Conservation (phyloP, 768 basidiomycete genomes). For the Gautieria morchelliformis region DNA sequence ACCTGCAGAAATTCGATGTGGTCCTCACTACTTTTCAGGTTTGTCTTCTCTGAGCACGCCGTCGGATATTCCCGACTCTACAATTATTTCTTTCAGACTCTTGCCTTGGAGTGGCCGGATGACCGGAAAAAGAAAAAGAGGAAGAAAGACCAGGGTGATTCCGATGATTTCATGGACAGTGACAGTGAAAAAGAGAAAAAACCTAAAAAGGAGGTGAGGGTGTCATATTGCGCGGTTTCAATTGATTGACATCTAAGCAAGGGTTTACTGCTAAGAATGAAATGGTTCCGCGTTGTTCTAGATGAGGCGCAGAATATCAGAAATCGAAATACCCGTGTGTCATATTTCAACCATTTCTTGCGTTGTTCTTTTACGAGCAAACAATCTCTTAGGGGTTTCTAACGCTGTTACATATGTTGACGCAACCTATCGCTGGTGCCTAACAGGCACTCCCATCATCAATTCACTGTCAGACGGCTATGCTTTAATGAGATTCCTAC, state of each 20-base stretch:
- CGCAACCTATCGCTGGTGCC: conserved; percentile 51
- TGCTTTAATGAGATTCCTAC: conserved; percentile 30
- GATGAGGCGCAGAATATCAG: conserved; percentile 49
- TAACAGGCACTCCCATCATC: conserved; percentile 61
- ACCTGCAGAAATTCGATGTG: conserved; percentile 50
- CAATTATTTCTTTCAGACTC: conserved; percentile 30
- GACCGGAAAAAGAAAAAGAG: conserved; percentile 31
- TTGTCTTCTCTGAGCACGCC: conserved; percentile 1
- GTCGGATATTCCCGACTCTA: neutral
- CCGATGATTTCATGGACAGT: conserved; percentile 17
- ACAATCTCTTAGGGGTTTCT: conserved; percentile 33
- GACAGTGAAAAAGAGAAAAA: conserved; percentile 14
- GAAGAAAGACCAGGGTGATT: conserved; percentile 17
- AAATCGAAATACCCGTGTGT: conserved; percentile 34
- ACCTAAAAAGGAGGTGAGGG: conserved; percentile 20
- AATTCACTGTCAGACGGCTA: conserved; percentile 52
- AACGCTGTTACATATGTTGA: conserved; percentile 45
- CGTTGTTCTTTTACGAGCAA: neutral
- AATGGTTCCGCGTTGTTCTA: conserved; percentile 44
- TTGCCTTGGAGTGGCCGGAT: conserved; percentile 52
- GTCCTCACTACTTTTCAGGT: conserved; percentile 47
- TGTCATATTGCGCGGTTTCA: conserved; percentile 3
- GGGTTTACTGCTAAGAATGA: conserved; percentile 42
- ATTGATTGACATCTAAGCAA: neutral
- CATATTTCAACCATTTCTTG: neutral